These are phyloP conservation scores for Solanum appendiculatum DNA, from an alignment of 257 asterid species.

Conservation along the genomic window DNA sequence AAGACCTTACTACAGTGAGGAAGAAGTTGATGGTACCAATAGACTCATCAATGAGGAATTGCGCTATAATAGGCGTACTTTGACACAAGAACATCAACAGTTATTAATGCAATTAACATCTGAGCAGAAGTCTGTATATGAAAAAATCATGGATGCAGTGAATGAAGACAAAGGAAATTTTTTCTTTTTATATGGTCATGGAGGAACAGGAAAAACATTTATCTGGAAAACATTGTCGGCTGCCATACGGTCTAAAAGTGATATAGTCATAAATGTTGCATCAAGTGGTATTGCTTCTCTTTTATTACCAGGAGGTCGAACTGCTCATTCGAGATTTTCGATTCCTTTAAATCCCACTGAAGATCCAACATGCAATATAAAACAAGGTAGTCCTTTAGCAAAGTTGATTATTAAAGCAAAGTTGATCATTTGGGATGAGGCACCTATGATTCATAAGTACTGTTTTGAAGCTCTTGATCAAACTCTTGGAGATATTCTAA, in stretches of 20 bases:
- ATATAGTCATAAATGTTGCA: neutral
- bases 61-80: neutral
- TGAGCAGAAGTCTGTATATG: neutral
- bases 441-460: neutral
- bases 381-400: neutral
- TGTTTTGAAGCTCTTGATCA: neutral
- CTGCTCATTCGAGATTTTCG: neutral
- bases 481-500: neutral
- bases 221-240: neutral
- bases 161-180: neutral
- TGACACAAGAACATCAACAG: neutral
- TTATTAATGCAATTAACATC: neutral
- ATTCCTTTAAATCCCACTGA: neutral
- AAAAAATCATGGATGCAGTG: neutral
- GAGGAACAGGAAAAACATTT: neutral
- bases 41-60: neutral
- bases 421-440: neutral
- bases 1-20: neutral
- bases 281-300: neutral
- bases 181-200: neutral
- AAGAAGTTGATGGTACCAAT: neutral
- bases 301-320: neutral
- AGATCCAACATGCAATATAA: neutral
- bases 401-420: neutral
- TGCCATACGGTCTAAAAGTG: neutral